Evolutionary conservation across 2,329 filamentous ascomycete genomes (phyloP).

Genomic region (Neofusicoccum laricinum): DNA sequence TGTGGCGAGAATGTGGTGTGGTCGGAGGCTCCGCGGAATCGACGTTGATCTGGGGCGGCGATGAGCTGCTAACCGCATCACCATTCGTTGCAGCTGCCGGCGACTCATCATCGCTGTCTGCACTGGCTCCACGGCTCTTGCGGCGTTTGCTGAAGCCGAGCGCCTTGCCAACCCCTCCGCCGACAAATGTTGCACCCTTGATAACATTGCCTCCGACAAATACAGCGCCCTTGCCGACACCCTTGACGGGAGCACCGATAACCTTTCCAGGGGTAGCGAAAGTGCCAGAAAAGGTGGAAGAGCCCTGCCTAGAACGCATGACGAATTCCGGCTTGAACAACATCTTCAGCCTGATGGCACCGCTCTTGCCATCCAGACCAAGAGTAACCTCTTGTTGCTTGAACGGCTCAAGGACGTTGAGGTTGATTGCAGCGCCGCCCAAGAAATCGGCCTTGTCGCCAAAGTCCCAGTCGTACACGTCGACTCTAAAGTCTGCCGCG

Average conservation of each 20-base stretch:
- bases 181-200: slow-evolving; percentile 87
- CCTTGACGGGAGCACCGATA: slow-evolving; percentile 93
- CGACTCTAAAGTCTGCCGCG: slow-evolving; percentile 75
- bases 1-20: slow-evolving; percentile 33
- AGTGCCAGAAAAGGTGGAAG: slow-evolving; percentile 87
- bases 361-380: slow-evolving; percentile 83
- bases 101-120: slow-evolving; percentile 42
- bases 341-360: slow-evolving; percentile 75
- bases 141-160: slow-evolving; percentile 44
- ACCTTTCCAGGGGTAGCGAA: slow-evolving; percentile 86
- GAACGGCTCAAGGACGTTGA: slow-evolving; percentile 83
- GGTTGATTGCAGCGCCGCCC: slow-evolving; percentile 72
- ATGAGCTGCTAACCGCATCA: slow-evolving; percentile 25
- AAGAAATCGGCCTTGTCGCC: slow-evolving; percentile 90
- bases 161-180: slow-evolving; percentile 67
- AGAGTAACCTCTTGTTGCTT: slow-evolving; percentile 71
- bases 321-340: slow-evolving; percentile 94
- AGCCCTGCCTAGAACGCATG: slow-evolving; percentile 79
- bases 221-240: slow-evolving; percentile 72
- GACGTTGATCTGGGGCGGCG: slow-evolving; percentile 29
- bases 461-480: slow-evolving; percentile 95
- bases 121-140: slow-evolving; percentile 55
- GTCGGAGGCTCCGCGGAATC: slow-evolving; percentile 22
- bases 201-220: slow-evolving; percentile 75
- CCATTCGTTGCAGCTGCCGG: slow-evolving; percentile 28